phyloP scores from a whole-genome alignment of 1,284 basidiomycete genomes.

The Trichosporon ovoides region DNA sequence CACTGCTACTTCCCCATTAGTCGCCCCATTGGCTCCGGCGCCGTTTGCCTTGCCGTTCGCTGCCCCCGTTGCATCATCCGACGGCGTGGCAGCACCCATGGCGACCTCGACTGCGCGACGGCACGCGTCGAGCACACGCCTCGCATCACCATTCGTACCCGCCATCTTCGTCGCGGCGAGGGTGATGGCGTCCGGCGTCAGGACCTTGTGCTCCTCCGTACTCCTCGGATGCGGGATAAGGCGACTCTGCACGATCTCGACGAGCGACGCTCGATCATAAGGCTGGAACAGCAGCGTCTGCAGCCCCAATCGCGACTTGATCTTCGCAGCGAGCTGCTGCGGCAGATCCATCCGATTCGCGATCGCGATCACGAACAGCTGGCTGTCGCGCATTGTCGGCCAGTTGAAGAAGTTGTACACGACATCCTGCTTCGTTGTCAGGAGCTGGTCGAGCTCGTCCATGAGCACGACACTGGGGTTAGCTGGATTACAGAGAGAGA shows the following conservation, averaged over 20 bases:
- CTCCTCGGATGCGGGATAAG: constrained; percentile 54
- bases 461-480: constrained; percentile 78
- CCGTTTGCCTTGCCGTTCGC: background rate
- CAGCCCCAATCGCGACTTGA: constrained; percentile 83
- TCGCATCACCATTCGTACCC: constrained; percentile 88
- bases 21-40: background rate
- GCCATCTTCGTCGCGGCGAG: constrained; percentile 89
- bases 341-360: constrained; percentile 99
- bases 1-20: background rate
- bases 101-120: constrained; percentile 78
- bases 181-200: constrained; percentile 68
- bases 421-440: constrained; percentile 94
- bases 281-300: constrained; percentile 91
- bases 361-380: constrained; percentile 90
- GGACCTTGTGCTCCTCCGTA: constrained; percentile 60
- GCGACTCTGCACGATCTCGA: constrained; percentile 79
- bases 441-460: constrained; percentile 95
- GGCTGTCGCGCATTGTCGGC: constrained; percentile 81
- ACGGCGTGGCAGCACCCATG: constrained; percentile 21
- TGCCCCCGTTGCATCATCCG: background rate
- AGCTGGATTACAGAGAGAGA: no score
- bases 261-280: constrained; percentile 74
- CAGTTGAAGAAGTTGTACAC: constrained; percentile 99
- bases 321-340: constrained; percentile 86
- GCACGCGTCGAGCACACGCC: constrained; percentile 89